A percentile compares a stretch with the other conserved stretches of the same genome.
Evolutionary conservation across 192 early-diverging fungal genomes (phyloP).

Genomic region (Mortierella hygrophila): DNA sequence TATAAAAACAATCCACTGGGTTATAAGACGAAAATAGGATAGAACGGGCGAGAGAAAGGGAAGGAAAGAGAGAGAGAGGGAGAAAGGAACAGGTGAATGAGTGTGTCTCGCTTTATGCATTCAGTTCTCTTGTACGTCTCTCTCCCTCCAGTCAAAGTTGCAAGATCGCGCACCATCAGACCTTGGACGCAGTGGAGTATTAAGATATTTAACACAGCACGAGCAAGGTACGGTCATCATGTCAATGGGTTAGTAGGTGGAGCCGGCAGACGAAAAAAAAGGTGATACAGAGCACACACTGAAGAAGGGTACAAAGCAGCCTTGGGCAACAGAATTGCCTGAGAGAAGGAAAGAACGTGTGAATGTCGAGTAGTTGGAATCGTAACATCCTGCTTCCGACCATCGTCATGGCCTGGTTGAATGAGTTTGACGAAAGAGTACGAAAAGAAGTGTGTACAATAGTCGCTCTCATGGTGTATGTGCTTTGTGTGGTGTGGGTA

Average conservation of each 20-base stretch:
- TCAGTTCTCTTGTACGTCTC: neutral
- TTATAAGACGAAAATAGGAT: neutral
- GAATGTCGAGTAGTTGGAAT: conserved; percentile 46
- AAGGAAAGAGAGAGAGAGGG: conserved; percentile 6
- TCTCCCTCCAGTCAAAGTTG: conserved; percentile 20
- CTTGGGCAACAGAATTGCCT: neutral
- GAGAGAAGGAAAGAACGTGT: neutral
- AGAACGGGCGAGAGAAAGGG: neutral
- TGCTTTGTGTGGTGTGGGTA: neutral
- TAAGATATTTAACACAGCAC: neutral
- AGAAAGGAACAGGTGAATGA: neutral
- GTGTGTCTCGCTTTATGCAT: conserved; percentile 34
- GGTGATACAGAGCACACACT: neutral
- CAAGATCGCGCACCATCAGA: conserved; percentile 14
- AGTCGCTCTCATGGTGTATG: neutral
- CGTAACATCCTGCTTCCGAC: conserved; percentile 45
- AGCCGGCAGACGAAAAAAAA: neutral
- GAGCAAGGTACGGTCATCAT: neutral
- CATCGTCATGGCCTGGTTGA: conserved; percentile 15
- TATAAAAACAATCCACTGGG: neutral
- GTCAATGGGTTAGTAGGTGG: neutral
- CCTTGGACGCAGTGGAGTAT: no score
- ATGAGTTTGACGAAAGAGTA: conserved; percentile 3
- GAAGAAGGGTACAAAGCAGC: no score
- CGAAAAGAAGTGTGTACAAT: neutral